phyloP scores from a whole-genome alignment of 2,329 filamentous ascomycete species.

The Didymella pomorum region DNA sequence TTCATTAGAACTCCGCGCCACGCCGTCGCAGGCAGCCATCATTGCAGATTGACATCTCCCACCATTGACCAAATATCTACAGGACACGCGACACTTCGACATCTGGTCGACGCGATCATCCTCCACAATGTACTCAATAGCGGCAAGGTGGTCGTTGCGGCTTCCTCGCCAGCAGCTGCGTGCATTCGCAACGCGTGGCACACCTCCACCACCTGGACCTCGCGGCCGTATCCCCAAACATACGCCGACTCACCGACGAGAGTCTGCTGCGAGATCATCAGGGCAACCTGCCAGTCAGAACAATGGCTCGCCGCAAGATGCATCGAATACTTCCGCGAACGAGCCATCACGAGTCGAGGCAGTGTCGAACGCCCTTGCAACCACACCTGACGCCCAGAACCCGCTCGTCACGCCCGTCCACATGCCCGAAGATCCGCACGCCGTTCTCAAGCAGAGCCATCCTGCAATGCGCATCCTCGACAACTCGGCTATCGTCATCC shows the following conservation, averaged over 20 bases:
- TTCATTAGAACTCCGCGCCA: conserved; percentile 1
- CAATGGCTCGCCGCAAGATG: conserved; percentile 26
- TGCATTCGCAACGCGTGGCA: conserved; percentile 35
- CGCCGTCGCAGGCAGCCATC: conserved; percentile 1
- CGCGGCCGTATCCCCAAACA: conserved; percentile 36
- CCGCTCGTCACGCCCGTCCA: conserved; percentile 67
- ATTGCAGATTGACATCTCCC: background rate
- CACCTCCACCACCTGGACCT: conserved; percentile 30
- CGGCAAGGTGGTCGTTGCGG: conserved; percentile 39
- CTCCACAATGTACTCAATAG: conserved; percentile 31
- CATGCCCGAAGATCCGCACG: conserved; percentile 67
- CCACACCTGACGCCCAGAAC: conserved; percentile 53
- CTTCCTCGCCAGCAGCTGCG: conserved; percentile 37
- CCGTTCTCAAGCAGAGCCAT: conserved; percentile 65
- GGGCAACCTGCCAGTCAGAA: conserved; percentile 19
- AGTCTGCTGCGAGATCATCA: conserved; percentile 23
- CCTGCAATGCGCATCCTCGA: conserved; percentile 65
- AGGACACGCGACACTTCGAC: background rate
- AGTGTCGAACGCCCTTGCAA: conserved; percentile 56
- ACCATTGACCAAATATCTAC: background rate
- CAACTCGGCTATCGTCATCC: conserved; percentile 69
- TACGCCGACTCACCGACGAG: conserved; percentile 23
- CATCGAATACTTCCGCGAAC: conserved; percentile 3
- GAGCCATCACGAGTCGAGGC: conserved; percentile 51
- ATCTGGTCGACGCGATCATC: background rate